These are phyloP conservation scores for Hymenoscyphus infarciens DNA, from an alignment of 2,329 filamentous ascomycete genomes.

Conservation along the genomic window DNA sequence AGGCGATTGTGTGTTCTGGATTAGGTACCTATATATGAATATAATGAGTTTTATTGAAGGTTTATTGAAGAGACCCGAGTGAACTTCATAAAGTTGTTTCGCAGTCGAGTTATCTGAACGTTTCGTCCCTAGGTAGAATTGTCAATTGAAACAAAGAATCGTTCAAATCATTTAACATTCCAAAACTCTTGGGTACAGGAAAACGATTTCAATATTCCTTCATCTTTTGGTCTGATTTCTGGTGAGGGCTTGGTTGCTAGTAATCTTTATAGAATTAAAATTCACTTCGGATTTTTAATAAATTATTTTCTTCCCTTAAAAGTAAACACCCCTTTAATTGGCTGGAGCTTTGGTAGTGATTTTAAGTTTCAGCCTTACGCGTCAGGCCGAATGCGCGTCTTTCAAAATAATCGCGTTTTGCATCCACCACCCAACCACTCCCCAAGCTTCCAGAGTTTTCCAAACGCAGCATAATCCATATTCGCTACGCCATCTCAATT, in stretches of 20 bases:
- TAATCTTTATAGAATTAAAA: too few species aligned
- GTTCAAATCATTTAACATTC: too few species aligned
- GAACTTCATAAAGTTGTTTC: too few species aligned
- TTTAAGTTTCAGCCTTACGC: not conserved
- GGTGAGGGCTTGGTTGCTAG: too few species aligned
- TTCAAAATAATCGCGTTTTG: conserved; percentile 3
- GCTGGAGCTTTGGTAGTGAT: not conserved
- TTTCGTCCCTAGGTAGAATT: too few species aligned
- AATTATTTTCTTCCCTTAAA: not conserved
- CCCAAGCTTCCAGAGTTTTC: conserved; percentile 18
- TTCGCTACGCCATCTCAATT: not conserved
- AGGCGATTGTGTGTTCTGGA: not conserved
- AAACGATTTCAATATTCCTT: too few species aligned
- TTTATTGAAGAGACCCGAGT: too few species aligned
- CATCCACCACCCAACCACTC: not conserved
- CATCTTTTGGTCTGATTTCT: too few species aligned
- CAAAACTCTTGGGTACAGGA: too few species aligned
- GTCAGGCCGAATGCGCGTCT: not conserved
- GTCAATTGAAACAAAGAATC: too few species aligned
- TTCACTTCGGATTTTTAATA: not conserved
- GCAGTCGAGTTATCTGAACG: too few species aligned
- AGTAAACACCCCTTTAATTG: not conserved
- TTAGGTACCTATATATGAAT: not conserved
- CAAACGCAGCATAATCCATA: conserved; percentile 25
- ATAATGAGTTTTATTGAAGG: not conserved